Percentiles rank a stretch among this genome's conserved stretches.
These are phyloP conservation scores for Cyberlindnera sargentensis DNA, from an alignment of 805 yeast genomes.

Conservation along the genomic window DNA sequence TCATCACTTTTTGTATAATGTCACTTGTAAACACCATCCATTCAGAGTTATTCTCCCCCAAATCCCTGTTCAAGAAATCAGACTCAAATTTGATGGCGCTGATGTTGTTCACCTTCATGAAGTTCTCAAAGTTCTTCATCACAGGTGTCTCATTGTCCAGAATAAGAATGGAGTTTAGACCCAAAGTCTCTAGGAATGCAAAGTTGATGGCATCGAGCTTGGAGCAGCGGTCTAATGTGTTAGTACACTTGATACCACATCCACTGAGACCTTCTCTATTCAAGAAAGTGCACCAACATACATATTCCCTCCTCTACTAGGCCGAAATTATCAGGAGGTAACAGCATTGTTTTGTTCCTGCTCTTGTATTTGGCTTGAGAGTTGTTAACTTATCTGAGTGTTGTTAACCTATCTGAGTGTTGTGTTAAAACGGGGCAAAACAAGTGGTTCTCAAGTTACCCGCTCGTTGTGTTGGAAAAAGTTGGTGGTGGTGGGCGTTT, in stretches of 20 bases:
- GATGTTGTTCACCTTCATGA: constrained; percentile 50
- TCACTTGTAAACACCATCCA: constrained; percentile 74
- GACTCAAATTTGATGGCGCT: constrained; percentile 35
- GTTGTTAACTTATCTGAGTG: no score
- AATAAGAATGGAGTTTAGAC: constrained; percentile 59
- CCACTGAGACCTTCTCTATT: no score
- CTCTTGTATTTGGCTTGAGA: no score
- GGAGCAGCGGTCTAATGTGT: constrained; percentile 56
- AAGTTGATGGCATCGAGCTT: constrained; percentile 68
- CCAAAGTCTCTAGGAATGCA: constrained; percentile 71
- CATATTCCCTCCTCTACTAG: constrained; percentile 81
- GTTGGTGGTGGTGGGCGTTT: no score
- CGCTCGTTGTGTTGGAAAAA: no score
- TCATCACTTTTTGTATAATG: constrained; percentile 59
- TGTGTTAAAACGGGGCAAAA: no score
- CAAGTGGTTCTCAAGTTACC: no score
- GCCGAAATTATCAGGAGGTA: constrained; percentile 91
- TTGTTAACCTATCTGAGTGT: no score
- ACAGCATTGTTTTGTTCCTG: constrained; percentile 45
- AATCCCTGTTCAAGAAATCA: constrained; percentile 21
- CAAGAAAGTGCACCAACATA: constrained; percentile 14
- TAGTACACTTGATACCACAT: neutral
- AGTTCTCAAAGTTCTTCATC: constrained; percentile 59
- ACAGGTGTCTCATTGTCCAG: constrained; percentile 79
- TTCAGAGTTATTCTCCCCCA: constrained; percentile 20